A percentile compares a stretch with the other conserved stretches of the same genome.
These are phyloP conservation scores for Daldinia caldariorum DNA, from an alignment of 495 filamentous ascomycete species.

Conservation along the genomic window DNA sequence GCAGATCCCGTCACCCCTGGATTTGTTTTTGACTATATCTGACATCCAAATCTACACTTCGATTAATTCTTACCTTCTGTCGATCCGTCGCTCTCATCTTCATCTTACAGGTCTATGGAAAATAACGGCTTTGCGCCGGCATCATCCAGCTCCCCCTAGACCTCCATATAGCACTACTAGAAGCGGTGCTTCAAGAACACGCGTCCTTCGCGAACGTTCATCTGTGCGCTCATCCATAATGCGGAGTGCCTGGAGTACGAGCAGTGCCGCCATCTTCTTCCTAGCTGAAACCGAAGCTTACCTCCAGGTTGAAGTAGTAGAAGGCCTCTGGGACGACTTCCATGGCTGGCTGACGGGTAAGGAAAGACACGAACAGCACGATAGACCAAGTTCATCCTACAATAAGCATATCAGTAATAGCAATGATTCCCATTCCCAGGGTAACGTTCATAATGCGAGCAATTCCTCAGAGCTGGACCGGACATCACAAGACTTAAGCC, in stretches of 20 bases:
- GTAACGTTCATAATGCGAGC: slow-evolving; percentile 5
- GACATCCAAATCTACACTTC: slow-evolving; percentile 82
- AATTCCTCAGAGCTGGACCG: slow-evolving; percentile 10
- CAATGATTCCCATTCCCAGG: neutral
- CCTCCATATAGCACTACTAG: slow-evolving; percentile 69
- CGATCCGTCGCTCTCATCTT: slow-evolving; percentile 82
- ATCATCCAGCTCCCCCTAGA: slow-evolving; percentile 74
- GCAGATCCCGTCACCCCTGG: slow-evolving; percentile 79
- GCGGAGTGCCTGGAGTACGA: slow-evolving; percentile 86
- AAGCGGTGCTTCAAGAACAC: slow-evolving; percentile 64
- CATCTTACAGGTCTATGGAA: slow-evolving; percentile 86
- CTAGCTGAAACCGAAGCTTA: slow-evolving; percentile 85
- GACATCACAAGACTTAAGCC: slow-evolving; percentile 9
- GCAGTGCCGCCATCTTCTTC: slow-evolving; percentile 84
- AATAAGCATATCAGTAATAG: neutral
- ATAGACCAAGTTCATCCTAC: slow-evolving; percentile 14
- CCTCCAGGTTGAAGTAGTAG: slow-evolving; percentile 88
- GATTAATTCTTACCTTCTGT: slow-evolving; percentile 87
- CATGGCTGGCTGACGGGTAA: slow-evolving; percentile 58
- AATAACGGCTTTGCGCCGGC: slow-evolving; percentile 76
- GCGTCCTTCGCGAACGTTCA: slow-evolving; percentile 65
- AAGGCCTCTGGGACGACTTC: slow-evolving; percentile 78
- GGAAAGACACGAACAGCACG: slow-evolving; percentile 34
- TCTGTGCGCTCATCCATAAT: slow-evolving; percentile 69
- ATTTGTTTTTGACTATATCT: slow-evolving; percentile 80